phyloP scores from a whole-genome alignment of 1,139 yeast genomes.

The Debaryomyces nepalensis region DNA sequence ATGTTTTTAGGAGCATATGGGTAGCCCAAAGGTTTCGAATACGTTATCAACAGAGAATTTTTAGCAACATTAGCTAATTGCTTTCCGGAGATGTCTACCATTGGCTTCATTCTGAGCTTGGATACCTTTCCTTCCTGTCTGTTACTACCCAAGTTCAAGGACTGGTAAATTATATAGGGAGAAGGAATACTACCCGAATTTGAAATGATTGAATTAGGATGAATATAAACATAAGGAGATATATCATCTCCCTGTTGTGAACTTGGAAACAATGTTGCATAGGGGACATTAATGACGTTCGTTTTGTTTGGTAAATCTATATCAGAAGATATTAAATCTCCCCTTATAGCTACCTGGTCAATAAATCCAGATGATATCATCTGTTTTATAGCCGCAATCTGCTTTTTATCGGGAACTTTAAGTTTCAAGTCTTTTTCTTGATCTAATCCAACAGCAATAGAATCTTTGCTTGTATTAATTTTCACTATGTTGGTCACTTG shows the following conservation, averaged over 20 bases:
- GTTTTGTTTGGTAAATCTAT: conserved; percentile 60
- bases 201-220: conserved; percentile 70
- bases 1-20: conserved; percentile 82
- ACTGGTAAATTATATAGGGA: conserved; percentile 70
- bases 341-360: conserved; percentile 87
- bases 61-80: conserved; percentile 81
- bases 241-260: conserved; percentile 39
- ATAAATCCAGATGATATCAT: conserved; percentile 92
- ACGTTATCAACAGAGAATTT: conserved; percentile 71
- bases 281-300: conserved; percentile 69
- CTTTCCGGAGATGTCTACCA: conserved; percentile 75
- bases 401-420: conserved; percentile 69
- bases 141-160: conserved; percentile 55
- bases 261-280: conserved; percentile 67
- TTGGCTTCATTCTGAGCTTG: conserved; percentile 71
- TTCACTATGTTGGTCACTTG: conserved; percentile 81
- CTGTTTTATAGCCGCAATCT: conserved; percentile 81
- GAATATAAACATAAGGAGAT: conserved; percentile 71
- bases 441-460: conserved; percentile 52
- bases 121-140: conserved; percentile 33
- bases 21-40: conserved; percentile 89
- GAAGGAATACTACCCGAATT: conserved; percentile 70
- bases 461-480: conserved; percentile 61
- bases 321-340: conserved; percentile 74
- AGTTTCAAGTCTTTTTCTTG: conserved; percentile 54